Evolutionary conservation across 1,284 basidiomycete species (phyloP), one percentile per base, ranked within the genome.

Genomic region (Pseudozyma pruni): DNA sequence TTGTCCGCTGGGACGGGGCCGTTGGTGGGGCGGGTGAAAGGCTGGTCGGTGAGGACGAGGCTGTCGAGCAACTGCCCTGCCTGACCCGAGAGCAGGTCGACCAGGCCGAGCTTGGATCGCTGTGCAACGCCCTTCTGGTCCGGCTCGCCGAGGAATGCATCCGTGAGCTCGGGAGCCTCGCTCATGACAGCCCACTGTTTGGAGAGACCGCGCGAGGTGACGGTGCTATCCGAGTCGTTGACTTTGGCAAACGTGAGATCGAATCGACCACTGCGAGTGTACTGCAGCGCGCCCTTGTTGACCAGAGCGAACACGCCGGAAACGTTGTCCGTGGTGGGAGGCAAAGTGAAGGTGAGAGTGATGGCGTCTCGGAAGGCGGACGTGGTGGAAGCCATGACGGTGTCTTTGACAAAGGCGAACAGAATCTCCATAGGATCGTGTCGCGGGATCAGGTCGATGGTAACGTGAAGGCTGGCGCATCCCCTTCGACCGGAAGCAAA

Each of bases 231-330:
- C 13, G 47, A 41, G 39, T 78, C 74, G 47, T 63, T 57, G 44
- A 80, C 64, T 37, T 76, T 78, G 51, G 78, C 59, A 47, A 82
- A 82, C 14, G 62, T 58, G 25, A 82, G 63, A 41, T 82, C 80
- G 53, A 72, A 82, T 37, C 80, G 72, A 10, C 66, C 73, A 17
- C 44, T 48, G 25, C 75, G 75, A 25, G 69, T 72, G 34, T 48
- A 32, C 32, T 69, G 75, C 17, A 82, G 56, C 4, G 48, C 67
- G 14, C 45, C 50, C 71, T 81, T 81, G 72, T 76, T 64, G 47
- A 79, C 72, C 6, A 82, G 41, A 4, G 76, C 76, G 64, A 81
- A 82, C 19, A 79, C 67, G 17, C 78, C 79, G 17, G 53, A 53
- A 29, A 72, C 37, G 42, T 74, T 73, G 50, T 72, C 71, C 22